A percentile compares a stretch with the other conserved stretches of the same genome.
These are phyloP conservation scores for Hyphodiscus hymeniophilus DNA, from an alignment of 495 filamentous ascomycete species.

Conservation along the genomic window DNA sequence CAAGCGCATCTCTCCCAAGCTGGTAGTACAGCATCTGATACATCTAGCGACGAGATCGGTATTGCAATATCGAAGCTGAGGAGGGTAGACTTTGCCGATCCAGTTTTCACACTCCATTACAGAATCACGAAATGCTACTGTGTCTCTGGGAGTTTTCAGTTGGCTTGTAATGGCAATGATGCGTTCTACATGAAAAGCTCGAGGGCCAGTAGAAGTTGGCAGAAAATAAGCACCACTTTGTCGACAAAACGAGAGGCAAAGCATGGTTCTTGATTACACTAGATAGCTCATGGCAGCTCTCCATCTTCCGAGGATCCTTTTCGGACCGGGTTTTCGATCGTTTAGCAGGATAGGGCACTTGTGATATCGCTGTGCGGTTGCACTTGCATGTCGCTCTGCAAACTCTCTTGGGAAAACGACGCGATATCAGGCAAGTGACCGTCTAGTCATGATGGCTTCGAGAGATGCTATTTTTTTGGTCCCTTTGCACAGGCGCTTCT, in stretches of 20 bases:
- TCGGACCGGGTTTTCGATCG: background rate
- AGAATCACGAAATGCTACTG: background rate
- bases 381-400: background rate
- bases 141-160: background rate
- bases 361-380: background rate
- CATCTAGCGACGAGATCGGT: constrained; percentile 3
- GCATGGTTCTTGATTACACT: background rate
- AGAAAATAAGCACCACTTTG: background rate
- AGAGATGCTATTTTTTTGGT: too few species aligned
- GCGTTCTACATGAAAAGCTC: constrained; percentile 1
- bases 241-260: too few species aligned
- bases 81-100: constrained; percentile 51
- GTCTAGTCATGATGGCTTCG: too few species aligned
- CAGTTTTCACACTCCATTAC: constrained; percentile 32
- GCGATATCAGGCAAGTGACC: too few species aligned
- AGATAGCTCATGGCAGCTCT: background rate
- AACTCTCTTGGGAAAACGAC: background rate
- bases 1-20: constrained; percentile 47
- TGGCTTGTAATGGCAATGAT: too few species aligned
- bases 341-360: background rate
- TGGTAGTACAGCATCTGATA: constrained; percentile 46
- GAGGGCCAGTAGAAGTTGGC: background rate
- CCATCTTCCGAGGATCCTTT: background rate
- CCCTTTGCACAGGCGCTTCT: too few species aligned
- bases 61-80: constrained; percentile 26